Conservation (phyloP, 164 flowering plant species). For the Echeveria elegans region DNA sequence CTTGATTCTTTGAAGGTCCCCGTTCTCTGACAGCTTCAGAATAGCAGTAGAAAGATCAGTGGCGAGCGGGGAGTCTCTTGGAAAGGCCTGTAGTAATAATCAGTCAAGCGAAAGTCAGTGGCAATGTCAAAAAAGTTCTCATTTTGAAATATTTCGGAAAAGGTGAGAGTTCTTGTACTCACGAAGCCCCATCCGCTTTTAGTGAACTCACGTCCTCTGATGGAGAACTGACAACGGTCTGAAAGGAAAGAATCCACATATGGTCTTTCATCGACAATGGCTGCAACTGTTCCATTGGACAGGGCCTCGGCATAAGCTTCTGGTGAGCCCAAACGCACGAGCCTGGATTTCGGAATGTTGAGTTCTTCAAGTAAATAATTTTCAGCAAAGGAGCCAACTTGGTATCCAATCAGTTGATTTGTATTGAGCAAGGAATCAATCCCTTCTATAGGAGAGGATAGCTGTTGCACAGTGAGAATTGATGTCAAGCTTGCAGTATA, state of each 20-base stretch:
- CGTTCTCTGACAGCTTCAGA: slow-evolving; percentile 62
- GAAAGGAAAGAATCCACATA: slow-evolving; percentile 51
- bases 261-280: slow-evolving; percentile 56
- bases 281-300: slow-evolving; percentile 33
- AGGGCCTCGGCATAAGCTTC: slow-evolving; percentile 51
- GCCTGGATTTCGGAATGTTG: slow-evolving; percentile 39
- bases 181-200: slow-evolving; percentile 75
- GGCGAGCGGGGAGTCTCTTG: slow-evolving; percentile 72
- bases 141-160: background rate
- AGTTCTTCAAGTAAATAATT: slow-evolving; percentile 50
- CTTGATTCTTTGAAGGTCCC: slow-evolving; percentile 68
- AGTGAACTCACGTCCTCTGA: slow-evolving; percentile 53
- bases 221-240: slow-evolving; percentile 33
- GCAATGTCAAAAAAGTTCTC: background rate
- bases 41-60: slow-evolving; percentile 82
- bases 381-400: slow-evolving; percentile 58
- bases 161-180: slow-evolving; percentile 6
- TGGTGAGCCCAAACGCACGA: slow-evolving; percentile 41
- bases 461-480: slow-evolving; percentile 58
- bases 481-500: slow-evolving; percentile 72
- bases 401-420: slow-evolving; percentile 41
- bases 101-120: background rate
- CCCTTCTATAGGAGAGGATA: slow-evolving; percentile 45
- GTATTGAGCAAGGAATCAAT: slow-evolving; percentile 41
- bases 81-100: slow-evolving; percentile 50